A percentile compares a stretch with the other conserved stretches of the same genome.
Conservation (phyloP, 441 rosid species). For the Hura crepitans region DNA sequence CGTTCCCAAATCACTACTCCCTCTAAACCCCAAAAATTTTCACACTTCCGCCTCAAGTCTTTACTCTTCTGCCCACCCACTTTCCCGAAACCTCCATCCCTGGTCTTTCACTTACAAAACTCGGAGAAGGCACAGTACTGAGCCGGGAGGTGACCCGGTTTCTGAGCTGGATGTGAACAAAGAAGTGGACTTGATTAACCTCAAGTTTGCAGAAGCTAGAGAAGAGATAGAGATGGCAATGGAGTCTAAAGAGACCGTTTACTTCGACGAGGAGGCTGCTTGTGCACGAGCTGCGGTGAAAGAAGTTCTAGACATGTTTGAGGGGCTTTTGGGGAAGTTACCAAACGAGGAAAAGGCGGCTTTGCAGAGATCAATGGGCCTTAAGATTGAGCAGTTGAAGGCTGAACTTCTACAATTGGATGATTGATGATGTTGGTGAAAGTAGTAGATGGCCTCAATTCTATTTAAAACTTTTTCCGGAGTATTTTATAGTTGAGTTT, state of each 20-base stretch:
- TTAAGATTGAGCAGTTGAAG: constrained; percentile 90
- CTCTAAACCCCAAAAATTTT: constrained; percentile 5
- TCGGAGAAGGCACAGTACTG: constrained; percentile 29
- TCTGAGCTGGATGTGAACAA: constrained; percentile 50
- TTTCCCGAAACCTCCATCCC: constrained; percentile 4
- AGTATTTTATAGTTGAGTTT: background rate
- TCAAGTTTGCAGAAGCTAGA: constrained; percentile 91
- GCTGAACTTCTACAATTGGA: constrained; percentile 81
- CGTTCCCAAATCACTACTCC: constrained; percentile 11
- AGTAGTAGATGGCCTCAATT: constrained; percentile 5
- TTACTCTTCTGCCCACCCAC: background rate
- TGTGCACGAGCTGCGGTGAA: constrained; percentile 76
- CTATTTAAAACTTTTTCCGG: background rate
- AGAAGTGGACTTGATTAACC: constrained; percentile 76
- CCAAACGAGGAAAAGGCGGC: constrained; percentile 51
- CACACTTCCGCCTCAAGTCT: constrained; percentile 16
- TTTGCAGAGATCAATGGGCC: constrained; percentile 84
- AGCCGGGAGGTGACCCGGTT: constrained; percentile 26
- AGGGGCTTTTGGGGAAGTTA: constrained; percentile 49
- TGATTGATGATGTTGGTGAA: constrained; percentile 50
- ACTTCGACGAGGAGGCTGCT: constrained; percentile 89
- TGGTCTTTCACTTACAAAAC: constrained; percentile 1
- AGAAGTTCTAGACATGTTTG: constrained; percentile 62
- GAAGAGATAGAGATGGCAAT: constrained; percentile 93
- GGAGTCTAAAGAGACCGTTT: constrained; percentile 93